phyloP scores from a whole-genome alignment of 1,139 yeast genomes.

The Yamadazyma siamensis region DNA sequence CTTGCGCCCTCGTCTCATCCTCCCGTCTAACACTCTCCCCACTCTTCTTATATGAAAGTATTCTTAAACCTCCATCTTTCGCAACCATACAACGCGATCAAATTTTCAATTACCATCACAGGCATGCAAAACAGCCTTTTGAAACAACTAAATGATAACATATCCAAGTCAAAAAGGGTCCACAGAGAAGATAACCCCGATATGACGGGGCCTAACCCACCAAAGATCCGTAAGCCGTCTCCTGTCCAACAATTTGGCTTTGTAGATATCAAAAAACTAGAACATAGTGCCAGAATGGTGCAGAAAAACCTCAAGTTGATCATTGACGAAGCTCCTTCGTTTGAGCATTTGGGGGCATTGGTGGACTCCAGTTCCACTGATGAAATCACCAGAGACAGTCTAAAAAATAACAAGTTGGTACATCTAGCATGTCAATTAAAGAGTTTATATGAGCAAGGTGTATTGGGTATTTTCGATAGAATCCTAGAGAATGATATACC shows the following conservation, averaged over 20 bases:
- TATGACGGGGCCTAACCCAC: too few relatives aligned
- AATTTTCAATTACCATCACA: too few relatives aligned
- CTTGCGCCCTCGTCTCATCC: too few relatives aligned
- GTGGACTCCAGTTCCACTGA: slow-evolving; percentile 20
- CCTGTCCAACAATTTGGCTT: slow-evolving; percentile 31
- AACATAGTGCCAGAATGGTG: slow-evolving; percentile 39
- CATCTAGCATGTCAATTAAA: slow-evolving; percentile 60
- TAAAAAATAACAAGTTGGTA: slow-evolving; percentile 52
- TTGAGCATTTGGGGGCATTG: slow-evolving; percentile 35
- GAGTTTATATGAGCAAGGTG: slow-evolving; percentile 45
- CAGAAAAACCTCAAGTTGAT: slow-evolving; percentile 53
- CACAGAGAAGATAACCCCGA: too few relatives aligned
- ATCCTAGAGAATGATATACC: slow-evolving; percentile 24
- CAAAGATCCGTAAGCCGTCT: too few relatives aligned
- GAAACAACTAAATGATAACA: too few relatives aligned
- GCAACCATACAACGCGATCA: too few relatives aligned
- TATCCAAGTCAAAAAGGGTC: too few relatives aligned
- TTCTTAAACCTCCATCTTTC: too few relatives aligned
- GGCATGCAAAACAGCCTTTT: too few relatives aligned
- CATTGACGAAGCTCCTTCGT: slow-evolving; percentile 52
- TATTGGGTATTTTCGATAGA: slow-evolving; percentile 48
- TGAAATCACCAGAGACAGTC: slow-evolving; percentile 41
- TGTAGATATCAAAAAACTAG: slow-evolving; percentile 39
- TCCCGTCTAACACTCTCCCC: too few relatives aligned
- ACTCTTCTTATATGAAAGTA: too few relatives aligned